These are phyloP conservation scores for Carex arenaria DNA, from an alignment of 202 grass and related monocot species.

Conservation along the genomic window DNA sequence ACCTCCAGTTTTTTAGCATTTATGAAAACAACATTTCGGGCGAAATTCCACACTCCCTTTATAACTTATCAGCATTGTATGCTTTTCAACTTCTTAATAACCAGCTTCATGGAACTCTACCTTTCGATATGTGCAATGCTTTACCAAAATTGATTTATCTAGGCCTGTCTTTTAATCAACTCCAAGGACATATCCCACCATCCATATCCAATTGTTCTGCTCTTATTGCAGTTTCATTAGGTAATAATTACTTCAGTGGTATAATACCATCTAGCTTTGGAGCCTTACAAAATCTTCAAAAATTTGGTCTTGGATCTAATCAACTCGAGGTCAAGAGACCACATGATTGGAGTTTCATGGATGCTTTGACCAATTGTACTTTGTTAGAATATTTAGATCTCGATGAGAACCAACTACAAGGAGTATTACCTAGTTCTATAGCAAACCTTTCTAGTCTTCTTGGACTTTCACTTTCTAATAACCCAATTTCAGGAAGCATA, in stretches of 20 bases:
- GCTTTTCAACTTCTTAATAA: neutral
- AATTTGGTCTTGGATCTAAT: too few species aligned
- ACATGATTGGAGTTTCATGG: too few species aligned
- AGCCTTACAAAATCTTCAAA: too few species aligned
- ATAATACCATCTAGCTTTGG: neutral
- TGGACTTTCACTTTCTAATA: neutral
- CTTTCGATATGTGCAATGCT: slow-evolving; percentile 7
- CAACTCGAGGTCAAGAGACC: too few species aligned
- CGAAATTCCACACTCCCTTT: slow-evolving; percentile 2
- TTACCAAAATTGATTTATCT: slow-evolving; percentile 12
- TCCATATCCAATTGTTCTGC: slow-evolving; percentile 19
- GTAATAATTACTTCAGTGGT: slow-evolving; percentile 7
- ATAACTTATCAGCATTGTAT: neutral
- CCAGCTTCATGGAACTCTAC: neutral
- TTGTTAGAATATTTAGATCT: too few species aligned
- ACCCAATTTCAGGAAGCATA: slow-evolving; percentile 3
- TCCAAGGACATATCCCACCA: slow-evolving; percentile 24
- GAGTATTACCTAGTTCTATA: slow-evolving; percentile 16
- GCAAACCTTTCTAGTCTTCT: slow-evolving; percentile 13
- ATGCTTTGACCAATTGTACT: too few species aligned
- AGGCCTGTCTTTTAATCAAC: neutral
- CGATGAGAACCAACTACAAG: neutral
- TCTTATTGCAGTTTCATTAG: neutral
- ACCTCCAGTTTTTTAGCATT: neutral
- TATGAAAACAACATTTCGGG: neutral